Evolutionary conservation across 2,329 filamentous ascomycete species (phyloP).

Genomic region (Aspergillus tubingensis): DNA sequence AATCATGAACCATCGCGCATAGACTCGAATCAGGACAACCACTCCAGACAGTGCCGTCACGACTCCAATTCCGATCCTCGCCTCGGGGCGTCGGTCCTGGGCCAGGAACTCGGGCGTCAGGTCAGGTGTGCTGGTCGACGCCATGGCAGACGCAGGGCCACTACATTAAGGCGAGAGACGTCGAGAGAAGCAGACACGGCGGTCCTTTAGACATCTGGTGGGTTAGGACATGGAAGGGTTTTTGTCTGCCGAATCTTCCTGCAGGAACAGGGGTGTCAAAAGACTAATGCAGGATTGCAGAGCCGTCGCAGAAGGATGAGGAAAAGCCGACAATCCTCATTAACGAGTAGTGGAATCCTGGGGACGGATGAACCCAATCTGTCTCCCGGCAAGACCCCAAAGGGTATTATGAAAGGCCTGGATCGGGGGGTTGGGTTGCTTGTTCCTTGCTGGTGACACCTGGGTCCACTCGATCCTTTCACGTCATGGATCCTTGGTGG

Average conservation of each 20-base stretch:
- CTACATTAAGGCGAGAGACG: neutral
- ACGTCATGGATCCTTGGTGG: neutral
- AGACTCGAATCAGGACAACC: slow-evolving; percentile 14
- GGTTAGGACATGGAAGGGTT: neutral
- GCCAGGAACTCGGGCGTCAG: slow-evolving; percentile 5
- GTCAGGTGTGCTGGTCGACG: neutral
- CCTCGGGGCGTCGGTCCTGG: slow-evolving; percentile 3
- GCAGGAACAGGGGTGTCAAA: neutral
- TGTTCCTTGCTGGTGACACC: neutral
- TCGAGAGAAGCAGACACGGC: neutral
- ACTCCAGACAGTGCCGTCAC: slow-evolving; percentile 14
- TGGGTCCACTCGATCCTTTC: neutral
- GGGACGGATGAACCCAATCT: neutral
- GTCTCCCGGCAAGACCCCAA: too few species aligned
- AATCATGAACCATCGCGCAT: slow-evolving; percentile 14
- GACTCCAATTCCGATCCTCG: slow-evolving; percentile 29
- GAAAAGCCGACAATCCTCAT: neutral
- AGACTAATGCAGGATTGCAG: neutral
- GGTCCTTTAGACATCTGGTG: neutral
- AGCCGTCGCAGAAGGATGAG: neutral
- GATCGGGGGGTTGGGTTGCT: neutral
- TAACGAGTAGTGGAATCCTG: neutral
- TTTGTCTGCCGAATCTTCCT: neutral
- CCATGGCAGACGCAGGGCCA: neutral
- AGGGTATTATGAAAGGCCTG: too few species aligned